phyloP scores from a whole-genome alignment of 106 monocot species.

The Platanthera zijinensis region DNA sequence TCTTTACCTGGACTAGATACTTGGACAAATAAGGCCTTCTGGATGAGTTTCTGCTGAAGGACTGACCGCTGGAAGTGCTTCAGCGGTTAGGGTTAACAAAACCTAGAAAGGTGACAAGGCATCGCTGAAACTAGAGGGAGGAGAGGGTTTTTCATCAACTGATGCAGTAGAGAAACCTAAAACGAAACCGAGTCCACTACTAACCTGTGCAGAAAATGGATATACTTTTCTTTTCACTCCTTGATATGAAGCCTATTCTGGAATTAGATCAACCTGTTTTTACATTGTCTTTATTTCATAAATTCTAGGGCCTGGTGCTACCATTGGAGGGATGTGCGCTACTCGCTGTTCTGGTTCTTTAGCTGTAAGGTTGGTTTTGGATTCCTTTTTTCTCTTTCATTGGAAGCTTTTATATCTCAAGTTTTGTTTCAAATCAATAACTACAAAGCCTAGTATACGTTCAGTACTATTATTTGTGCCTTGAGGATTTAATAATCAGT shows the following conservation, averaged over 20 bases:
- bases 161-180: too few relatives aligned
- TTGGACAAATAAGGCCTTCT: too few relatives aligned
- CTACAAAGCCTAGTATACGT: not conserved
- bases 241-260: not conserved
- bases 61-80: too few relatives aligned
- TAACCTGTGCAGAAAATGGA: too few relatives aligned
- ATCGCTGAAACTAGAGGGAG: too few relatives aligned
- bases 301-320: slow-evolving; percentile 82
- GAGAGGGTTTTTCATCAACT: too few relatives aligned
- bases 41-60: too few relatives aligned
- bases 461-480: not conserved
- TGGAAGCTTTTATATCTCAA: not conserved
- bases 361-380: slow-evolving; percentile 78
- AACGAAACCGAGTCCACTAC: too few relatives aligned
- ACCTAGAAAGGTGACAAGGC: too few relatives aligned
- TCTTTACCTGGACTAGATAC: too few relatives aligned
- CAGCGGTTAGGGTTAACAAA: too few relatives aligned
- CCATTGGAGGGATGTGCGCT: slow-evolving; percentile 98
- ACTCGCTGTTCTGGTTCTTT: slow-evolving; percentile 99
- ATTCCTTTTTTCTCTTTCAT: not conserved
- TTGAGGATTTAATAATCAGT: slow-evolving; percentile 37
- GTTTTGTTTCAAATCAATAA: not conserved
- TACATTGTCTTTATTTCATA: slow-evolving; percentile 2
- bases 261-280: not conserved
- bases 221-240: not conserved